Evolutionary conservation across 345 rosid genomes (phyloP).

Genomic region (Pistacia vera): DNA sequence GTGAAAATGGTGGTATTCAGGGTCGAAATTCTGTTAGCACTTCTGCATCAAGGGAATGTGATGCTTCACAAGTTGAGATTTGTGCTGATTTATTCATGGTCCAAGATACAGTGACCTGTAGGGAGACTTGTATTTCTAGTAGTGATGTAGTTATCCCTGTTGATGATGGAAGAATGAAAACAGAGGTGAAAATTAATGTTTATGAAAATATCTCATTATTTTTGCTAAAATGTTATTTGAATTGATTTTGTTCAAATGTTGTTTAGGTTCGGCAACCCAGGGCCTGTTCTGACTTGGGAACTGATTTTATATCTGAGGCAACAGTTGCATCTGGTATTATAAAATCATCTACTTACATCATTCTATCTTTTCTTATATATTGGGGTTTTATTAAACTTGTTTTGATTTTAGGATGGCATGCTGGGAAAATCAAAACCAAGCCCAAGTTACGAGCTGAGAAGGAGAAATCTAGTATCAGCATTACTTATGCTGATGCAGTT

Average conservation of each 20-base stretch:
- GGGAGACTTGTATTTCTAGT: conserved; percentile 10
- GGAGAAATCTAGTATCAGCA: conserved; percentile 23
- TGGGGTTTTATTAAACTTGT: conserved; percentile 11
- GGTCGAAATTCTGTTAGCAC: conserved; percentile 10
- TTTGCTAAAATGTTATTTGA: conserved; percentile 16
- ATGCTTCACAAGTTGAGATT: conserved; percentile 9
- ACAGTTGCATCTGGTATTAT: conserved; percentile 39
- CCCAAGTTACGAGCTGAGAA: conserved; percentile 32
- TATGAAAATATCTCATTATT: background rate
- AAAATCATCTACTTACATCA: conserved; percentile 2
- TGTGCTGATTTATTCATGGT: conserved; percentile 15
- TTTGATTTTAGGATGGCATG: conserved; percentile 33
- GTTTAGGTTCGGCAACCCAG: conserved; percentile 40
- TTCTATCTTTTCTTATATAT: conserved; percentile 1
- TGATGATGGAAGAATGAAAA: conserved; percentile 24
- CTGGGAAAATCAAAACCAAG: conserved; percentile 51
- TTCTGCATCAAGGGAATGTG: conserved; percentile 11
- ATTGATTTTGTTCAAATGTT: conserved; percentile 18
- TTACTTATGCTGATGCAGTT: conserved; percentile 23
- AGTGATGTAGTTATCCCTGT: conserved; percentile 21
- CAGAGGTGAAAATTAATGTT: conserved; percentile 34
- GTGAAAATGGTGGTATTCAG: background rate
- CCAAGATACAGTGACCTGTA: conserved; percentile 17
- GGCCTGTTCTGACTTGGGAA: conserved; percentile 37
- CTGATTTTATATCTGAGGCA: conserved; percentile 38